Percentiles rank a stretch among this genome's conserved stretches.
phyloP scores from a whole-genome alignment of 345 rosid genomes.

The Brassica incana region DNA sequence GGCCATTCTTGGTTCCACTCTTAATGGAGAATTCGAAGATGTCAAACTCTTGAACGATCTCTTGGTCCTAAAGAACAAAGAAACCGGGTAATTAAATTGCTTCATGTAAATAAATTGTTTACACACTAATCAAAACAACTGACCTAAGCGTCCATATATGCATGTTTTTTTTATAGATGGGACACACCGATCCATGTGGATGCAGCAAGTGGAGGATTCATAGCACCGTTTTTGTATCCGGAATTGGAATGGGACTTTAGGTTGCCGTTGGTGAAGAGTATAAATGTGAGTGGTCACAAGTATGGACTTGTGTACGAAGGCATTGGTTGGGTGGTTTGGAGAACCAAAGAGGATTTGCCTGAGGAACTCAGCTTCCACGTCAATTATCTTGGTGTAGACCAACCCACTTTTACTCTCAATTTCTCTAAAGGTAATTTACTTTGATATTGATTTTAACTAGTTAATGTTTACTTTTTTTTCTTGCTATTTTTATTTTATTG shows the following conservation, averaged over 20 bases:
- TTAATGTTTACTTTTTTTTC: not conserved
- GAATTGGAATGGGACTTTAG: conserved; percentile 70
- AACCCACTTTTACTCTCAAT: conserved; percentile 66
- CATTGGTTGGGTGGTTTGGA: conserved; percentile 65
- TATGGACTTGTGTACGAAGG: conserved; percentile 66
- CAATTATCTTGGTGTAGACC: conserved; percentile 64
- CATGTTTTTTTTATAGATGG: conserved; percentile 42
- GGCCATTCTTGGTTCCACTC: conserved; percentile 66
- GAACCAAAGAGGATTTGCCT: conserved; percentile 63
- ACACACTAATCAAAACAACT: not conserved
- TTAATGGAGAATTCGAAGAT: conserved; percentile 67
- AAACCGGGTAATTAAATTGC: conserved; percentile 38
- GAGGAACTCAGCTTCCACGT: conserved; percentile 62
- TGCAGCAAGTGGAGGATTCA: conserved; percentile 67
- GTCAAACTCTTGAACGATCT: conserved; percentile 60
- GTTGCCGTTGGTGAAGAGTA: conserved; percentile 57
- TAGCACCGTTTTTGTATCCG: conserved; percentile 60
- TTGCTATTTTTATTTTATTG: not conserved
- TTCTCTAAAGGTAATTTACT: conserved; percentile 52
- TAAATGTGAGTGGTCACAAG: conserved; percentile 65
- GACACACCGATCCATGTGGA: conserved; percentile 67
- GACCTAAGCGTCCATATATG: not conserved
- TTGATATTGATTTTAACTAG: not conserved
- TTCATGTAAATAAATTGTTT: not conserved
- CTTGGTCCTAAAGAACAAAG: conserved; percentile 47